A percentile compares a stretch with the other conserved stretches of the same genome.
These are phyloP conservation scores for Cercospora canescens DNA, from an alignment of 2,329 filamentous ascomycete genomes.

Conservation along the genomic window DNA sequence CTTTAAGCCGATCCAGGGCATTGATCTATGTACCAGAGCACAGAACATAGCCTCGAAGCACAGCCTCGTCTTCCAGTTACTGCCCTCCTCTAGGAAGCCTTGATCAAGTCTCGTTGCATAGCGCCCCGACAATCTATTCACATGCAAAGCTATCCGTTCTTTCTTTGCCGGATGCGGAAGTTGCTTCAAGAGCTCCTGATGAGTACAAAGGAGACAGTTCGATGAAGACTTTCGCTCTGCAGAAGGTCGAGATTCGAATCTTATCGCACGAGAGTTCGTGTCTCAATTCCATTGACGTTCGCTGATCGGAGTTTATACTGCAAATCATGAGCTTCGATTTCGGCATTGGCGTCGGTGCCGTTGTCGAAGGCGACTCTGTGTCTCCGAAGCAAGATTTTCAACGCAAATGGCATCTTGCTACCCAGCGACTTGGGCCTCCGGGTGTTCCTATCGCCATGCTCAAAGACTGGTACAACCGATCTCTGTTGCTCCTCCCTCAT, in stretches of 20 bases:
- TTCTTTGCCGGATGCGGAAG: neutral
- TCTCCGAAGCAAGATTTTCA: neutral
- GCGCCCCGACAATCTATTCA: too few relatives aligned
- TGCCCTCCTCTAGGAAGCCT: neutral
- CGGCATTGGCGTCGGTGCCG: neutral
- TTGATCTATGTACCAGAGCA: neutral
- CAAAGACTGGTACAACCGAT: neutral
- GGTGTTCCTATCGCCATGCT: neutral
- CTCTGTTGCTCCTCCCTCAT: neutral
- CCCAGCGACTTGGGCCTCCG: neutral
- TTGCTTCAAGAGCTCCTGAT: neutral
- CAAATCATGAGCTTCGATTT: neutral
- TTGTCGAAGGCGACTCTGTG: neutral
- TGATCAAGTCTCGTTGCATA: too few relatives aligned
- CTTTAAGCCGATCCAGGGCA: too few relatives aligned
- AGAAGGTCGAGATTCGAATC: neutral
- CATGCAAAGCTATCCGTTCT: too few relatives aligned
- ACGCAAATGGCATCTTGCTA: neutral
- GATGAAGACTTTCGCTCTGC: neutral
- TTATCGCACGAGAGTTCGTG: neutral
- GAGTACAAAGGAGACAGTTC: neutral
- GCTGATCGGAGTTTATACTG: neutral
- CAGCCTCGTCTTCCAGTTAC: neutral
- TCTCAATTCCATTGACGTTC: neutral
- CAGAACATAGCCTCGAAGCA: neutral